These are phyloP conservation scores for Xylaria sp. DNA, from an alignment of 2,329 filamentous ascomycete genomes.

Conservation along the genomic window DNA sequence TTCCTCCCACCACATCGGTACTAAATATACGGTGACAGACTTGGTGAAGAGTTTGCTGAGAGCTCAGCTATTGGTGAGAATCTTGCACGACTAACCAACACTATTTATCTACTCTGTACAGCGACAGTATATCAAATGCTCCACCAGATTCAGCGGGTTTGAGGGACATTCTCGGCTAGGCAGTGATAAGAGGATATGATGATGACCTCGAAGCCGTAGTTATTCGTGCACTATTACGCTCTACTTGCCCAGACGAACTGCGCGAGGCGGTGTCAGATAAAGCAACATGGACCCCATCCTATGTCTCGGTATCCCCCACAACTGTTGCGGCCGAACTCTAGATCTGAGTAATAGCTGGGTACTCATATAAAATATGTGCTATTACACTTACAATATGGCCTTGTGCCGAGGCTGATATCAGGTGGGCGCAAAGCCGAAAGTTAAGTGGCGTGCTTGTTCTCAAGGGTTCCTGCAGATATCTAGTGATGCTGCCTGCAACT, in stretches of 20 bases:
- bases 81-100: neutral
- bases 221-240: conserved; percentile 3
- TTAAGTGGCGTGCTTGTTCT: conserved; percentile 12
- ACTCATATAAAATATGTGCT: neutral
- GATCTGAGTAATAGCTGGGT: neutral
- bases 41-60: conserved; percentile 2
- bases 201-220: neutral
- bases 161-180: neutral
- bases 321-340: conserved; percentile 4
- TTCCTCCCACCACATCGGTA: neutral
- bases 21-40: neutral
- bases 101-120: neutral
- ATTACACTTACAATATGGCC: neutral
- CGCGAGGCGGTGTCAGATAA: conserved; percentile 11
- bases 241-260: conserved; percentile 2
- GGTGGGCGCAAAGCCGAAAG: conserved; percentile 6
- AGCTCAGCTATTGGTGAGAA: conserved; percentile 1
- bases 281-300: neutral
- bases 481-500: conserved; percentile 19
- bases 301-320: neutral
- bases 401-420: conserved; percentile 19
- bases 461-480: conserved; percentile 36
- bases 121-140: conserved; percentile 3
- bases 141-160: conserved; percentile 16
- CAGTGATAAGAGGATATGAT: neutral